phyloP scores from a whole-genome alignment of 352 stramenopile genomes.

The Phytopythium aichiense region DNA sequence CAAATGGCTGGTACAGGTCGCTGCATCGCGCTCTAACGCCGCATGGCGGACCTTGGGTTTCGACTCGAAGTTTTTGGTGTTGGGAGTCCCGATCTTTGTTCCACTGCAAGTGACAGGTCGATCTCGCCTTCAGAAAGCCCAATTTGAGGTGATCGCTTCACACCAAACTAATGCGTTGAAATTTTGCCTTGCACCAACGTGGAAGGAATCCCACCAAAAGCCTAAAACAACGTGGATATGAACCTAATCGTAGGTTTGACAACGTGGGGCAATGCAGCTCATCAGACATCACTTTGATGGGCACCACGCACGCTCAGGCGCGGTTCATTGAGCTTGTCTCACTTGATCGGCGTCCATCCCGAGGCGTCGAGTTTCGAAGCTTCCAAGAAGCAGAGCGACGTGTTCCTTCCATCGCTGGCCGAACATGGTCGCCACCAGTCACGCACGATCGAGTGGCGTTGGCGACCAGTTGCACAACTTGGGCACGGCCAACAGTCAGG shows the following conservation, averaged over 20 bases:
- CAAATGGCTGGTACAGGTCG: not conserved
- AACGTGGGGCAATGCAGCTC: not conserved
- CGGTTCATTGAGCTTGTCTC: slow-evolving; percentile 2
- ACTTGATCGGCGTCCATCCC: not conserved
- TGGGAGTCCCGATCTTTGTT: not conserved
- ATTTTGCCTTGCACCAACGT: not conserved
- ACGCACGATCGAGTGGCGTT: not conserved
- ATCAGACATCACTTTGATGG: not conserved
- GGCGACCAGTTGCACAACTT: not conserved
- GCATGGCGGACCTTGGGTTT: not conserved
- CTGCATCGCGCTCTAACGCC: not conserved
- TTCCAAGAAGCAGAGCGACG: slow-evolving; percentile 1
- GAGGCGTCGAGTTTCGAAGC: not conserved
- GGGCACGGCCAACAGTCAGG: not conserved
- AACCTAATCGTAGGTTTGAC: not conserved
- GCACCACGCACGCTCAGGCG: not conserved
- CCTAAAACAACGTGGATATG: not conserved
- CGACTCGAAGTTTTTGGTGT: not conserved
- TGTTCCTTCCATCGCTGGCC: not conserved
- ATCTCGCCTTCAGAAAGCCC: not conserved
- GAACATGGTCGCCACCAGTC: not conserved
- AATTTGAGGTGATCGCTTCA: too few species aligned
- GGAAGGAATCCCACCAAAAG: not conserved
- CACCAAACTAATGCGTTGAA: too few species aligned
- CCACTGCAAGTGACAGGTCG: not conserved